These are phyloP conservation scores for Neostapfia colusana DNA, from an alignment of 176 grass and related monocot genomes.

Conservation along the genomic window DNA sequence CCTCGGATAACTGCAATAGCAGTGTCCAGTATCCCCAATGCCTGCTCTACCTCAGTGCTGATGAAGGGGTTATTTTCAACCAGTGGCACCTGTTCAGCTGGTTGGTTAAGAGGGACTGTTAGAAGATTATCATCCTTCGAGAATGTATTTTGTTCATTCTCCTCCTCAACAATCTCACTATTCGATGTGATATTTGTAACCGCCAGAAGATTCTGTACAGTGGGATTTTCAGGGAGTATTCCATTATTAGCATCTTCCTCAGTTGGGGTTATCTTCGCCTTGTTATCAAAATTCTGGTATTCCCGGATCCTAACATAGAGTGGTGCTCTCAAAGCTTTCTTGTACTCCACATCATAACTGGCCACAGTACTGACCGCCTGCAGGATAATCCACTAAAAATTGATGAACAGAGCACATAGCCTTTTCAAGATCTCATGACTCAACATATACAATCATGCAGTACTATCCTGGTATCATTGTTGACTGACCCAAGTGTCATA, in stretches of 20 bases:
- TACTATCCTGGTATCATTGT: background rate
- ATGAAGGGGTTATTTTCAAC: conserved; percentile 36
- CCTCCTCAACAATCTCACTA: conserved; percentile 80
- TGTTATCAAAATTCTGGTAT: conserved; percentile 42
- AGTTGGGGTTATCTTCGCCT: conserved; percentile 17
- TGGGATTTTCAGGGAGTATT: conserved; percentile 24
- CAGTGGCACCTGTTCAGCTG: conserved; percentile 4
- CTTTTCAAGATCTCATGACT: conserved; percentile 25
- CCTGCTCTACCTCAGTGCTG: conserved; percentile 72
- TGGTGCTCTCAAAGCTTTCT: conserved; percentile 63
- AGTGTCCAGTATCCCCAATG: conserved; percentile 67
- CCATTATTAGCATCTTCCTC: conserved; percentile 31
- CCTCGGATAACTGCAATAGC: conserved; percentile 60
- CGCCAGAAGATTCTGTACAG: conserved; percentile 27
- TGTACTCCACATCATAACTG: conserved; percentile 67
- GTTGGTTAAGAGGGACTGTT: conserved; percentile 1
- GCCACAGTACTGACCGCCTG: conserved; percentile 85
- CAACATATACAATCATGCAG: background rate
- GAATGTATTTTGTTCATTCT: conserved; percentile 37
- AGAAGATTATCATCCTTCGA: conserved; percentile 32
- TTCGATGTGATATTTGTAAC: conserved; percentile 28
- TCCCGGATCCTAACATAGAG: conserved; percentile 71
- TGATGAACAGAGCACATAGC: background rate
- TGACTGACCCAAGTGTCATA: background rate
- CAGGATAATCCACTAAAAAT: conserved; percentile 34